phyloP scores from a whole-genome alignment of 163 green algal species.

The Chlorella variabilis region DNA sequence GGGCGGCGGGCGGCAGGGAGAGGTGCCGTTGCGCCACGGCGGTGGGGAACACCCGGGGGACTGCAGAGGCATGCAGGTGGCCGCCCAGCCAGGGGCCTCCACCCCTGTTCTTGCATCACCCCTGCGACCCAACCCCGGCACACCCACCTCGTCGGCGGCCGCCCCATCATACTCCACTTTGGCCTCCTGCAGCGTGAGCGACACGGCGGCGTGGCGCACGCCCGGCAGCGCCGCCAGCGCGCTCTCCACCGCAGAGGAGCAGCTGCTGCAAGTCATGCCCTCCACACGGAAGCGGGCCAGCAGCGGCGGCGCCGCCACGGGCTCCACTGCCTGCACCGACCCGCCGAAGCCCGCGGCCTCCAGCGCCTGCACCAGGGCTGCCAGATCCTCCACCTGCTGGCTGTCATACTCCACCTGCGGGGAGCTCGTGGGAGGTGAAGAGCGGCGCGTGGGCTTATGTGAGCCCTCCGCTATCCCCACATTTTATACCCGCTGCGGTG shows the following conservation, averaged over 20 bases:
- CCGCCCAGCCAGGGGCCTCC: background rate
- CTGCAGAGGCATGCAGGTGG: background rate
- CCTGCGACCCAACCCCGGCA: background rate
- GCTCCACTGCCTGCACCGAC: background rate
- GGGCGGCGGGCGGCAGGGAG: too few relatives aligned
- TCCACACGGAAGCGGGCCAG: constrained; percentile 17
- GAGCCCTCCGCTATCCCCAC: too few relatives aligned
- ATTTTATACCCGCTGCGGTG: too few relatives aligned
- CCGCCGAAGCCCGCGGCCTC: background rate
- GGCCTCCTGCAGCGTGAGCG: constrained; percentile 54
- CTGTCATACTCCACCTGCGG: background rate
- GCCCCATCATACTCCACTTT: constrained; percentile 41
- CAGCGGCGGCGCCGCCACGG: background rate
- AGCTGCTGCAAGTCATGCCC: constrained; percentile 72
- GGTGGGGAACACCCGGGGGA: too few relatives aligned
- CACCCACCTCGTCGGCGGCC: background rate
- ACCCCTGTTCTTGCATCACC: background rate
- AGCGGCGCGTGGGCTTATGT: too few relatives aligned
- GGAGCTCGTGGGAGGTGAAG: background rate
- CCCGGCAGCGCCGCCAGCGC: constrained; percentile 61
- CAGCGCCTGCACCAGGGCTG: background rate
- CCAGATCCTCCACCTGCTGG: background rate
- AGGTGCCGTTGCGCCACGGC: too few relatives aligned
- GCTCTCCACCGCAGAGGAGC: constrained; percentile 57
- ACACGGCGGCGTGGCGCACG: constrained; percentile 63